Base-by-base conservation (phyloP, 2,329 filamentous ascomycete genomes). In the Ophiosphaerella narmari region DNA sequence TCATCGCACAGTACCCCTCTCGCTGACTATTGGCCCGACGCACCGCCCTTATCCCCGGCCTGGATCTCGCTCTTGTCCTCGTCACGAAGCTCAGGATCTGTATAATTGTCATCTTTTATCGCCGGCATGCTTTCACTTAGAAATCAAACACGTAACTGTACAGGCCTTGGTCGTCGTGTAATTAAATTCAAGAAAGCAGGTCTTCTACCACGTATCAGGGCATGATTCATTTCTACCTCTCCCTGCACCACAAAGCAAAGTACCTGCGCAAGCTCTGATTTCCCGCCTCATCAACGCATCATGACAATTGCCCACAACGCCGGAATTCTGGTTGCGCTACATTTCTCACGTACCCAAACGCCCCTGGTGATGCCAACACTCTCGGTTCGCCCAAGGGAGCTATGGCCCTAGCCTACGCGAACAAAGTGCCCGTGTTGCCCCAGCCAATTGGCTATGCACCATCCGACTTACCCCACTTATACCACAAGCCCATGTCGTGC, bases 21-120 rank as follows among this genome's bases (percentile, higher is more conserved):
- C 3, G 78, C 77, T 39, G 75, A 77, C 77, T 77, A 79, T 70
- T 80, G 76, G 2, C 77, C 77, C 12, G 77, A 77, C 31, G 73
- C 73, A 8, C 77, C 77, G 33, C 77, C 78, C 53, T 80, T 80
- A 53, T 78, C 77, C 37, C 72, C 55, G 4, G 72, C 55, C 39
- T 79, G 70, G 39, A 80, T 71, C 52, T 79, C 77, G 46, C 78
- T 67, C 60, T 80, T 79, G 52, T 79, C 67, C 53, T 79, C 57
- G 38, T 79, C 73, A 18, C 76, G 70, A 11, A 79, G 71, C 46
- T 79, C 60, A 1, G 77, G 77, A 48, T 79, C 74, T 34, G 72
- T 77, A 55, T 79, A 79, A 43, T 79, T 80, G 49, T 78, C 75
- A 13, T 50, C 32, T 8, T 40, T 54, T 50, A 75, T 76, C 3